A percentile compares a stretch with the other conserved stretches of the same genome.
Evolutionary conservation across 1,139 yeast species (phyloP).

Genomic region (Yamadazyma oceani): DNA sequence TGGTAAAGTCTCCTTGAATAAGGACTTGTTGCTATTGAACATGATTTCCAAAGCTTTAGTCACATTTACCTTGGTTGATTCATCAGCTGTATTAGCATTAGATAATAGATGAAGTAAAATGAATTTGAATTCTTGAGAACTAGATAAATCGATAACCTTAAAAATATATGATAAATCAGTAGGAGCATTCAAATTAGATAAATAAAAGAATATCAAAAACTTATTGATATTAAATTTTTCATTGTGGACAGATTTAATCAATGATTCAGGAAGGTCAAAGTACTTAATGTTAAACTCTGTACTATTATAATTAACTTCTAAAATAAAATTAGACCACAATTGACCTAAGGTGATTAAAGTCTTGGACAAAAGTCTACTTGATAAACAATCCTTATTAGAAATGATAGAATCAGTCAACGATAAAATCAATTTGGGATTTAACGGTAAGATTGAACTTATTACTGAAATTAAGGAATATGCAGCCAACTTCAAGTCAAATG

Average conservation of each 20-base stretch:
- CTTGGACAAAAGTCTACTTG: constrained; percentile 24
- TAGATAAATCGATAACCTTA: constrained; percentile 22
- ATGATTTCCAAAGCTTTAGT: constrained; percentile 48
- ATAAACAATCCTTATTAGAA: constrained; percentile 22
- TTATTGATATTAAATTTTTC: constrained; percentile 33
- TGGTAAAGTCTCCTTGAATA: constrained; percentile 43
- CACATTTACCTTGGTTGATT: constrained; percentile 28
- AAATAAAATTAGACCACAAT: constrained; percentile 36
- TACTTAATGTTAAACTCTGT: constrained; percentile 4
- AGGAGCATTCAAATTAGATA: constrained; percentile 20
- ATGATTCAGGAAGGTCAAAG: constrained; percentile 8
- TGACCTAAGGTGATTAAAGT: constrained; percentile 44
- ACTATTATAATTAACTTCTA: constrained; percentile 13
- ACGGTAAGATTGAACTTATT: constrained; percentile 67
- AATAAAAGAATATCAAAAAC: constrained; percentile 30
- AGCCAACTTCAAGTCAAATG: constrained; percentile 72
- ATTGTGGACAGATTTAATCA: constrained; percentile 16
- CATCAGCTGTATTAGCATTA: constrained; percentile 20
- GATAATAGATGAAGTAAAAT: constrained; percentile 25
- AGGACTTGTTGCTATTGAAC: constrained; percentile 34
- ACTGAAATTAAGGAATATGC: constrained; percentile 83
- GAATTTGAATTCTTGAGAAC: constrained; percentile 22
- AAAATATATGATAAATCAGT: constrained; percentile 23
- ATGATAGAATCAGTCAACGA: constrained; percentile 72
- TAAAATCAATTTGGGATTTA: constrained; percentile 58